Conservation (phyloP, 352 stramenopile genomes). For the Phytophthora syringae region DNA sequence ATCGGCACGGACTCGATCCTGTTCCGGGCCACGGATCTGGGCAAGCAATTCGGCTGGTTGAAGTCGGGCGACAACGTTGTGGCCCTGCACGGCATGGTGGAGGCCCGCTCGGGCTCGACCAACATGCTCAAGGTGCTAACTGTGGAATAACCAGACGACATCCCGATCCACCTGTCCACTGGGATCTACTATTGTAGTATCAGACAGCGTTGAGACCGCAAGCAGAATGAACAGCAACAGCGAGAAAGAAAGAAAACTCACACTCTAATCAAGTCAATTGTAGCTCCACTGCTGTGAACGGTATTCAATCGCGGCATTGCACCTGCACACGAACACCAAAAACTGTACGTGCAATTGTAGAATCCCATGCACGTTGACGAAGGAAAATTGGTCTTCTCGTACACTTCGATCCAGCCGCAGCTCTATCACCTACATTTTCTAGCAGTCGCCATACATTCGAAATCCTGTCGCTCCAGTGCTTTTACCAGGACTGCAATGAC, state of each 20-base stretch:
- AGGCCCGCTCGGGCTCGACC: conserved; percentile 87
- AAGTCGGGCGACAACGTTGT: conserved; percentile 90
- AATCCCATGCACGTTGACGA: no score
- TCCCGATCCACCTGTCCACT: conserved; percentile 11
- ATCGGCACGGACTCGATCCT: conserved; percentile 91
- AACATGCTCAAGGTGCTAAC: conserved; percentile 94
- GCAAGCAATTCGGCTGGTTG: conserved; percentile 86
- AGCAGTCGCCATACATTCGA: conserved; percentile 14
- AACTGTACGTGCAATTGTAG: not conserved
- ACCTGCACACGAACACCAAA: conserved; percentile 3
- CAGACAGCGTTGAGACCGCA: conserved; percentile 21
- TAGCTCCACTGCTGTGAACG: conserved; percentile 35
- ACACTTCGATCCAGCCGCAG: not conserved
- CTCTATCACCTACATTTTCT: not conserved
- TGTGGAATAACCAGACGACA: conserved; percentile 58
- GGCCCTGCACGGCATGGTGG: conserved; percentile 90
- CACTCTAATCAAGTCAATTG: conserved; percentile 23
- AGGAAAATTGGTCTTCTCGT: not conserved
- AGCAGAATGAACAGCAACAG: not conserved
- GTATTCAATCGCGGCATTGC: conserved; percentile 10
- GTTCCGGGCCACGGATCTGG: conserved; percentile 82
- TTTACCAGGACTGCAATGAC: conserved; percentile 9
- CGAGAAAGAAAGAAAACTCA: not conserved
- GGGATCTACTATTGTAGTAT: conserved; percentile 17
- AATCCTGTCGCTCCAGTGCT: conserved; percentile 23